Conservation (phyloP, 169 alveolate genomes). For the Cryptosporidium meleagridis region DNA sequence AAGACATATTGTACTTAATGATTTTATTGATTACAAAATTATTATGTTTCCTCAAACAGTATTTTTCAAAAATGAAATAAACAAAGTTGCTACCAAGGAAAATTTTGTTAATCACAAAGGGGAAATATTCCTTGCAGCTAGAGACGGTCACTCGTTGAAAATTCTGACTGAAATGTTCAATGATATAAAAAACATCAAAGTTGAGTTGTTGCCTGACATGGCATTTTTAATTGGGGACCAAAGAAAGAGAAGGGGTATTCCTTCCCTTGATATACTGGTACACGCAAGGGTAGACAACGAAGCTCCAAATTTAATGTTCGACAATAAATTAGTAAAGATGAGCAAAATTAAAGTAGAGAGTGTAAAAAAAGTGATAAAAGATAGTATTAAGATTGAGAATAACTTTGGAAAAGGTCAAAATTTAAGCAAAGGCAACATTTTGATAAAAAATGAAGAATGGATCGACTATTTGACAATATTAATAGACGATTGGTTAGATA, state of each 20-base stretch:
- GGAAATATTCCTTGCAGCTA: slow-evolving; percentile 54
- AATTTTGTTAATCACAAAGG: slow-evolving; percentile 50
- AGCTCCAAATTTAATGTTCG: slow-evolving; percentile 24
- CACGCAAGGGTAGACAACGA: slow-evolving; percentile 68
- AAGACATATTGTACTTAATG: slow-evolving; percentile 43
- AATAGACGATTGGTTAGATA: slow-evolving; percentile 68
- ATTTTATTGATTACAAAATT: slow-evolving; percentile 27
- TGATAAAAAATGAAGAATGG: slow-evolving; percentile 11
- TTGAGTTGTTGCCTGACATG: slow-evolving; percentile 41
- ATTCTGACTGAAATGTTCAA: slow-evolving; percentile 51
- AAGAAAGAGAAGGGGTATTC: slow-evolving; percentile 69
- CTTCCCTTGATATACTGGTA: slow-evolving; percentile 42
- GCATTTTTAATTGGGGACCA: slow-evolving; percentile 74
- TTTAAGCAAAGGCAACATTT: too few species aligned
- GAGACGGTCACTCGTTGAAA: slow-evolving; percentile 15
- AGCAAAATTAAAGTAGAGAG: neutral
- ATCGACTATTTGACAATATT: slow-evolving; percentile 37
- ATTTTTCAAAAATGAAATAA: slow-evolving; percentile 33
- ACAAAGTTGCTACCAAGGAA: slow-evolving; percentile 4
- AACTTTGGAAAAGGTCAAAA: neutral
- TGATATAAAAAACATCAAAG: neutral
- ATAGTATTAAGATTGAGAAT: neutral
- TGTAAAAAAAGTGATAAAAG: slow-evolving; percentile 32
- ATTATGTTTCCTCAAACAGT: slow-evolving; percentile 73
- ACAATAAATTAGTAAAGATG: slow-evolving; percentile 23